Conservation (phyloP, 1,284 basidiomycete genomes). For the Trichosporon coremiiforme region DNA sequence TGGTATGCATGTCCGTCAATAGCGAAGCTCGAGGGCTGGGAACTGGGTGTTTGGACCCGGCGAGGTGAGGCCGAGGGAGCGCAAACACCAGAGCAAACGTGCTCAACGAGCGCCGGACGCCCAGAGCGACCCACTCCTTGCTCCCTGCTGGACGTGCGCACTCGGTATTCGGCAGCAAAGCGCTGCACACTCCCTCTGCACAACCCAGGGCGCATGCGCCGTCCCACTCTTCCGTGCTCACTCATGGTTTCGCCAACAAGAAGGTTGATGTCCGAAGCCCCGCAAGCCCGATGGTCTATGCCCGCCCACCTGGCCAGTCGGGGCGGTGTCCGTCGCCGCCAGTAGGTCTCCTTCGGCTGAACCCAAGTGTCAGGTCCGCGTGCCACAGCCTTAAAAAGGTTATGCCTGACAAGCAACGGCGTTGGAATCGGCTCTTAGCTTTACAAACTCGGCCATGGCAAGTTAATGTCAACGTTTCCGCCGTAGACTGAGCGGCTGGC, state of each 20-base stretch:
- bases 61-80: too few relatives aligned
- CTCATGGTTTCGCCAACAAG: background rate
- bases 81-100: too few relatives aligned
- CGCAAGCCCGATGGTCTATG: background rate
- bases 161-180: conserved; percentile 2
- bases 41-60: background rate
- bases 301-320: background rate
- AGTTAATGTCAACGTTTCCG: background rate
- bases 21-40: background rate
- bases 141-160: background rate
- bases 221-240: background rate
- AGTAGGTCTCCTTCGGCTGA: background rate
- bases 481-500: background rate
- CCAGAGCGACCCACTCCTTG: background rate
- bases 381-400: background rate
- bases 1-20: background rate
- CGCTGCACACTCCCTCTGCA: background rate
- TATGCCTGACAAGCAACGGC: conserved; percentile 6
- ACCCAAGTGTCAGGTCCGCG: background rate
- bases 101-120: too few relatives aligned
- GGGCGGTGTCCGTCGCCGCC: too few relatives aligned
- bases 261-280: background rate
- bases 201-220: background rate
- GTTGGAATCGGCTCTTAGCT: conserved; percentile 1
- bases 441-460: background rate